These are phyloP conservation scores for Pyrenophora tritici-repentis DNA, from an alignment of 2,329 filamentous ascomycete species.

Conservation along the genomic window DNA sequence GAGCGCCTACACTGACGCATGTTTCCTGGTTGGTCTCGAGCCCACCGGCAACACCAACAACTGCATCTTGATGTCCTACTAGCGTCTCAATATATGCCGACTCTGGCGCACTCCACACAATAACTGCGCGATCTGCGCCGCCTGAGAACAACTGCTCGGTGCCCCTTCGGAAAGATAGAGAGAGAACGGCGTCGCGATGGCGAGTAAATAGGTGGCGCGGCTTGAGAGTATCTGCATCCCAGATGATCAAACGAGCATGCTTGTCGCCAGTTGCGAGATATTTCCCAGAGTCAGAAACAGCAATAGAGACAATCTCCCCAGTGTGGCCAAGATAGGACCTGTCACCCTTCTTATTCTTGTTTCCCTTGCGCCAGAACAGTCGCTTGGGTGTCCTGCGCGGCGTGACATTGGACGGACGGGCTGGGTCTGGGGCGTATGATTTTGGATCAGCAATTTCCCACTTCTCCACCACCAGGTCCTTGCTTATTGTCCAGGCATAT, in stretches of 20 bases:
- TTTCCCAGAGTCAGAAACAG: conserved; percentile 85
- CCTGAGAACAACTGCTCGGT: conserved; percentile 91
- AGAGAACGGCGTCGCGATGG: conserved; percentile 85
- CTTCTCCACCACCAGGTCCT: conserved; percentile 83
- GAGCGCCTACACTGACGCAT: conserved; percentile 86
- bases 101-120: conserved; percentile 92
- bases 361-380: conserved; percentile 66
- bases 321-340: conserved; percentile 72
- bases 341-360: conserved; percentile 63
- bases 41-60: conserved; percentile 72
- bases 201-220: conserved; percentile 86
- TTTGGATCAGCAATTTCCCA: conserved; percentile 75
- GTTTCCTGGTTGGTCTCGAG: conserved; percentile 74
- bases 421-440: conserved; percentile 28
- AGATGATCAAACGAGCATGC: conserved; percentile 84
- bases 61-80: conserved; percentile 92
- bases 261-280: conserved; percentile 88
- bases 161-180: conserved; percentile 81
- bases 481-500: conserved; percentile 85
- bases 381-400: conserved; percentile 67
- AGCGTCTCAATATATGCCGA: conserved; percentile 93
- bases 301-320: conserved; percentile 78
- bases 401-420: conserved; percentile 49
- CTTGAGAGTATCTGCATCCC: conserved; percentile 78
- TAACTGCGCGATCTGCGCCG: conserved; percentile 89